Percentiles rank a stretch among this genome's conserved stretches.
Conservation (phyloP, 1,284 basidiomycete genomes). For the Mycena citricolor region DNA sequence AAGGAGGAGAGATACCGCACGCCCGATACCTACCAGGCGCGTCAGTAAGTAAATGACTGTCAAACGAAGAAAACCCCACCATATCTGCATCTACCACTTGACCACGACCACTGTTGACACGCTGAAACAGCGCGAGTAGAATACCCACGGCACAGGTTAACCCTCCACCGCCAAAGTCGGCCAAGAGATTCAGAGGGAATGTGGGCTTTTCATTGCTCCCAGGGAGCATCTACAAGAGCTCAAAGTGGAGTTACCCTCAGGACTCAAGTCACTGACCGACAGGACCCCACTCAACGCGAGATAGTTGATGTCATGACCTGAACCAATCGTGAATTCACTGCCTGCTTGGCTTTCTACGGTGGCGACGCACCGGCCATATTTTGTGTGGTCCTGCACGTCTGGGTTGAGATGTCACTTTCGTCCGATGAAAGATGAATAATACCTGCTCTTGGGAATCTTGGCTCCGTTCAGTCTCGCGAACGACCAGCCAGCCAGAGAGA, state of each 20-base stretch:
- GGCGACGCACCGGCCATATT: constrained; percentile 62
- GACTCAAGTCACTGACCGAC: constrained; percentile 46
- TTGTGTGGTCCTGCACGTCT: constrained; percentile 66
- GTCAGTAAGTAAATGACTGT: neutral
- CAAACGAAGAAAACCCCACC: constrained; percentile 40
- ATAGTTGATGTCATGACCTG: constrained; percentile 86
- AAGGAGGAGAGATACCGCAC: constrained; percentile 75
- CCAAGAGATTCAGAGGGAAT: constrained; percentile 76
- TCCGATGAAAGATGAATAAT: constrained; percentile 21
- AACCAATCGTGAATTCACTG: constrained; percentile 1
- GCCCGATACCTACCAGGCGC: constrained; percentile 65
- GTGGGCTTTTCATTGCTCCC: constrained; percentile 61
- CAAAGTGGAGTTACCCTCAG: constrained; percentile 1
- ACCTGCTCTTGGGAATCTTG: constrained; percentile 63
- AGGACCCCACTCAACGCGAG: constrained; percentile 79
- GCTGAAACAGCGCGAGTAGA: constrained; percentile 72
- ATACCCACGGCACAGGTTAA: constrained; percentile 74
- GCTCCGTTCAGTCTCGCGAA: no score
- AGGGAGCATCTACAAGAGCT: constrained; percentile 59
- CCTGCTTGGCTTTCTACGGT: neutral
- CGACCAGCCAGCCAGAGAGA: neutral
- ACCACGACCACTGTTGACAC: constrained; percentile 61
- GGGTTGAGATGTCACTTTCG: no score
- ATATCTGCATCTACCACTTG: constrained; percentile 80
- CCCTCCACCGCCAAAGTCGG: constrained; percentile 83